Evolutionary conservation across 306 rosid genomes (phyloP).

Genomic region (Abrus pulchellus): DNA sequence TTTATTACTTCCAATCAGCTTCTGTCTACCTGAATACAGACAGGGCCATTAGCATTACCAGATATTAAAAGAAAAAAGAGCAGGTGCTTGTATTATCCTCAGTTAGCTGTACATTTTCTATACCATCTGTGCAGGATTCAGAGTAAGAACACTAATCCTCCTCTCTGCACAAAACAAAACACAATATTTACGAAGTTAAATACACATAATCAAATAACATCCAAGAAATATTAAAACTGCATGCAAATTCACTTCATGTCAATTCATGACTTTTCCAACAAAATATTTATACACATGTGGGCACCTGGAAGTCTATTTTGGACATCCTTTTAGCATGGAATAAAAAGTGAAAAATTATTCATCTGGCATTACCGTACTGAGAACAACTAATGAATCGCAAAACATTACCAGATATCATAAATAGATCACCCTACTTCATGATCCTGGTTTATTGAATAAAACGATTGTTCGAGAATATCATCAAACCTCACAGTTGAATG

Average conservation of each 20-base stretch:
- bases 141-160: conserved; percentile 89
- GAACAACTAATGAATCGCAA: conserved; percentile 6
- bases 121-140: conserved; percentile 72
- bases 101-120: conserved; percentile 94
- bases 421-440: conserved; percentile 17
- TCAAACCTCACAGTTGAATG: conserved; percentile 25
- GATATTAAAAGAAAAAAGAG: conserved; percentile 49
- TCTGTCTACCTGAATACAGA: conserved; percentile 49
- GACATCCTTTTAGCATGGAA: not conserved
- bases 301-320: not conserved
- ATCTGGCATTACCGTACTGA: conserved; percentile 10
- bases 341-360: conserved; percentile 1
- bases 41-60: conserved; percentile 42
- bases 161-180: conserved; percentile 70
- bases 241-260: not conserved
- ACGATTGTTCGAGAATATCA: not conserved
- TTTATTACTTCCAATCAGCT: conserved; percentile 54
- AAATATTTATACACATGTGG: not conserved
- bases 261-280: not conserved
- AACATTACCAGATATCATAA: not conserved
- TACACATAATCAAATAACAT: conserved; percentile 12
- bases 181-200: not conserved
- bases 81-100: conserved; percentile 68
- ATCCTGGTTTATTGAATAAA: conserved; percentile 2
- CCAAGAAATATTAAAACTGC: not conserved